Evolutionary conservation across 169 alveolate species (phyloP).

Genomic region (Theileria parva): DNA sequence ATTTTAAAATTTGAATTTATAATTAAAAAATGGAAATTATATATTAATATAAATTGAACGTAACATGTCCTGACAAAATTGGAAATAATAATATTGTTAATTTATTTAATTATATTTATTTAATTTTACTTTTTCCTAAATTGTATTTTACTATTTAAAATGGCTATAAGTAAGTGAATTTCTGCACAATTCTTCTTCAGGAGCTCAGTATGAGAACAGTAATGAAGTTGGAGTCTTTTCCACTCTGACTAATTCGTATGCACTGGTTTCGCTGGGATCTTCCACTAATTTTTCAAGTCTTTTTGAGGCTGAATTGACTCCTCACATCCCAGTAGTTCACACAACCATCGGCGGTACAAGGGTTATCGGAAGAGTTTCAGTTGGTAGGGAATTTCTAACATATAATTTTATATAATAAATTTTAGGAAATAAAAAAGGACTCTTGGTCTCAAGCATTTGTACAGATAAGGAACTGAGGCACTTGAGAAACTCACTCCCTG

Average conservation of each 20-base stretch:
- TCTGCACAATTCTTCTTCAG: conserved; percentile 12
- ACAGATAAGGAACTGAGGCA: conserved; percentile 96
- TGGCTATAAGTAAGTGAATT: conserved; percentile 61
- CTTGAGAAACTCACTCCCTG: conserved; percentile 96
- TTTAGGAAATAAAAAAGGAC: conserved; percentile 93
- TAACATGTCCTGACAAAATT: neutral
- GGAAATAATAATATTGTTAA: neutral
- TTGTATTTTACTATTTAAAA: conserved; percentile 4
- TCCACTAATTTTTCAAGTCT: conserved; percentile 94
- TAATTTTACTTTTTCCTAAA: neutral
- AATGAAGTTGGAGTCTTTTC: conserved; percentile 98
- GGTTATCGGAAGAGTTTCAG: conserved; percentile 95
- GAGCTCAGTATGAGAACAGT: conserved; percentile 93
- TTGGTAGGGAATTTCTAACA: conserved; percentile 73
- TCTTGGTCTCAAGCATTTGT: conserved; percentile 95
- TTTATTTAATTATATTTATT: neutral
- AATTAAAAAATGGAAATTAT: neutral
- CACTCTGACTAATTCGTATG: conserved; percentile 93
- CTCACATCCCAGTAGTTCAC: conserved; percentile 94
- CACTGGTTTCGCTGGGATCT: conserved; percentile 94
- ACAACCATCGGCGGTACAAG: conserved; percentile 96
- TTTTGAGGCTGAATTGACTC: conserved; percentile 93
- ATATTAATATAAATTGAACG: neutral
- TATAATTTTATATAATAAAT: neutral
- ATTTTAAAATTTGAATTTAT: neutral